These are phyloP conservation scores for Colletotrichum sp. DNA, from an alignment of 2,329 filamentous ascomycete species.

Conservation along the genomic window DNA sequence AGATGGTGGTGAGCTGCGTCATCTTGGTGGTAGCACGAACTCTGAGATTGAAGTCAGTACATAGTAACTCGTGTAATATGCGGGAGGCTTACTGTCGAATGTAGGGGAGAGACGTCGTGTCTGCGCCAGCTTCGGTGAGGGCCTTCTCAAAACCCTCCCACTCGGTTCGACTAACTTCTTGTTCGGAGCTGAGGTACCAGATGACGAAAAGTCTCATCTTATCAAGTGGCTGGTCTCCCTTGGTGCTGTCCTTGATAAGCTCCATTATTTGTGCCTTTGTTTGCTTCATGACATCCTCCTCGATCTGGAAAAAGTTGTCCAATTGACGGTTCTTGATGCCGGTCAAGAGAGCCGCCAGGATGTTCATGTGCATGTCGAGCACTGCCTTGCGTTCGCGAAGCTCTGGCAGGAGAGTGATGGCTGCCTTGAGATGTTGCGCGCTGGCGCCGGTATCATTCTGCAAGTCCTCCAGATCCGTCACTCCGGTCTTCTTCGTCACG, in stretches of 20 bases:
- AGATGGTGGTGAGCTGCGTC: conserved; percentile 95
- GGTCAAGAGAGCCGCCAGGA: conserved; percentile 64
- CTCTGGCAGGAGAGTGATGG: conserved; percentile 91
- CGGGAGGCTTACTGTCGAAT: conserved; percentile 73
- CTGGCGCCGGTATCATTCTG: conserved; percentile 88
- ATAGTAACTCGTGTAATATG: not conserved
- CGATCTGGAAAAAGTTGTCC: conserved; percentile 94
- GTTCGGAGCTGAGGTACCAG: conserved; percentile 94
- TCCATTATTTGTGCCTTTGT: conserved; percentile 89
- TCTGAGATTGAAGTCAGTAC: conserved; percentile 41
- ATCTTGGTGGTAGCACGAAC: conserved; percentile 95
- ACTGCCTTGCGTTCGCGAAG: conserved; percentile 90
- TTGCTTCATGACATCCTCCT: conserved; percentile 92
- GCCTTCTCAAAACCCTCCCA: conserved; percentile 88
- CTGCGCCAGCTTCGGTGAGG: conserved; percentile 75
- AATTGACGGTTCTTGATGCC: conserved; percentile 90
- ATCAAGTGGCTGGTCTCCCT: conserved; percentile 84
- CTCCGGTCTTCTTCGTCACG: conserved; percentile 93
- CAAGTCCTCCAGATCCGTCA: conserved; percentile 89
- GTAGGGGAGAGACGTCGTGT: conserved; percentile 81
- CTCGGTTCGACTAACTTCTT: conserved; percentile 82
- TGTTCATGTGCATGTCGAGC: conserved; percentile 98
- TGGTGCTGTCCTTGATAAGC: conserved; percentile 78
- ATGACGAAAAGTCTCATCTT: conserved; percentile 96
- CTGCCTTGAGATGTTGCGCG: conserved; percentile 93